A percentile compares a stretch with the other conserved stretches of the same genome.
Evolutionary conservation across 2,329 filamentous ascomycete genomes (phyloP).

Genomic region (Ascochyta pisi): DNA sequence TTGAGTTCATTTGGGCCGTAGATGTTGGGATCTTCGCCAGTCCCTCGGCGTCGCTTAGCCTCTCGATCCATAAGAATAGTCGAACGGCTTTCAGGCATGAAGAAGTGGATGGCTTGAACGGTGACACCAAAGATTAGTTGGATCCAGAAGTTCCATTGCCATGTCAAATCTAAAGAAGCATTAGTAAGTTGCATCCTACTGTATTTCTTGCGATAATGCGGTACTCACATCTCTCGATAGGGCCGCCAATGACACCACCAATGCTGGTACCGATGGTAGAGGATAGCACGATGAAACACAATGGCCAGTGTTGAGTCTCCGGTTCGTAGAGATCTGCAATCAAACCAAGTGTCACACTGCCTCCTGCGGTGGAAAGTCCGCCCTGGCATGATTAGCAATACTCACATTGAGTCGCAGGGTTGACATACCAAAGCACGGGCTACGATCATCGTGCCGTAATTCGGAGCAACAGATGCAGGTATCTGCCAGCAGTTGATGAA

Average conservation of each 20-base stretch:
- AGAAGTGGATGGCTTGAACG: slow-evolving; percentile 70
- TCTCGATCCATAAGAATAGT: slow-evolving; percentile 78
- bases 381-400: slow-evolving; percentile 30
- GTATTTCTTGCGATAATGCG: slow-evolving; percentile 44
- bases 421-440: slow-evolving; percentile 64
- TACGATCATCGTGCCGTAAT: slow-evolving; percentile 71
- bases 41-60: slow-evolving; percentile 73
- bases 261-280: slow-evolving; percentile 73
- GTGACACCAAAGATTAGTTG: slow-evolving; percentile 78
- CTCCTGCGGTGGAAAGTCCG: slow-evolving; percentile 61
- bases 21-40: slow-evolving; percentile 63
- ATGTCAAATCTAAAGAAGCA: slow-evolving; percentile 57
- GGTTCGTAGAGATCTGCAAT: slow-evolving; percentile 67
- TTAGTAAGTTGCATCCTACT: slow-evolving; percentile 64
- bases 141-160: slow-evolving; percentile 83
- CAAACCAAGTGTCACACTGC: slow-evolving; percentile 68
- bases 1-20: slow-evolving; percentile 75
- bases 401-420: neutral
- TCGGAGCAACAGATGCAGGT: slow-evolving; percentile 65
- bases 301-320: slow-evolving; percentile 64
- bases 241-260: slow-evolving; percentile 71
- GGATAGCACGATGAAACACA: slow-evolving; percentile 61
- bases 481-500: slow-evolving; percentile 70
- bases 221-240: slow-evolving; percentile 52
- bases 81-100: slow-evolving; percentile 75